A percentile compares a stretch with the other conserved stretches of the same genome.
Evolutionary conservation across 2,329 filamentous ascomycete genomes (phyloP).

Genomic region (Pyrenophora graminea): DNA sequence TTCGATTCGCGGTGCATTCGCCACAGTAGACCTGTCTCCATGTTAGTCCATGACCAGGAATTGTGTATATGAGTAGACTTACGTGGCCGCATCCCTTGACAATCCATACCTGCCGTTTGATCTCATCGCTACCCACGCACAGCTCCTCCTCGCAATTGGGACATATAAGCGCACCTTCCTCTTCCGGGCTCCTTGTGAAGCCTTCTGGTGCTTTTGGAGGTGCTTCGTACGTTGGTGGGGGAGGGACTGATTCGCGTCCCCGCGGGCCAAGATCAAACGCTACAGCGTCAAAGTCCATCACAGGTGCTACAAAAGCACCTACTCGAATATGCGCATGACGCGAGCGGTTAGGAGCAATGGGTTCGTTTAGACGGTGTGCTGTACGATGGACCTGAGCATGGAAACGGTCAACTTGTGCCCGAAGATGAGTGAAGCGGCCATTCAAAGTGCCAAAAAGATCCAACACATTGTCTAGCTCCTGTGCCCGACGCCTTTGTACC

Average conservation of each 20-base stretch:
- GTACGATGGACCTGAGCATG: slow-evolving; percentile 24
- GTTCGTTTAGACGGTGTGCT: slow-evolving; percentile 16
- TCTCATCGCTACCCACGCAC: slow-evolving; percentile 68
- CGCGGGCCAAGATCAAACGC: slow-evolving; percentile 51
- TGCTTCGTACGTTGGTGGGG: slow-evolving; percentile 61
- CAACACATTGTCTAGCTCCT: slow-evolving; percentile 25
- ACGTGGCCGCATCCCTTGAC: slow-evolving; percentile 92
- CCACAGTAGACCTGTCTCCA: slow-evolving; percentile 57
- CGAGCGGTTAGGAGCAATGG: slow-evolving; percentile 21
- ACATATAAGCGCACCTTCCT: slow-evolving; percentile 77
- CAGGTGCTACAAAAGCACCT: slow-evolving; percentile 30
- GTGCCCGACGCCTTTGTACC: slow-evolving; percentile 16
- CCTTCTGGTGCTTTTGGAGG: slow-evolving; percentile 70
- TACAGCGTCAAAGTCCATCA: slow-evolving; percentile 48
- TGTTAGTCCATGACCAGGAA: not conserved
- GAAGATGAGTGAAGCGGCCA: slow-evolving; percentile 26
- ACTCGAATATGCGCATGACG: slow-evolving; percentile 23
- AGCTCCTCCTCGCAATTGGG: slow-evolving; percentile 86
- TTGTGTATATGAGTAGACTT: slow-evolving; percentile 42
- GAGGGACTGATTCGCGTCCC: slow-evolving; percentile 23
- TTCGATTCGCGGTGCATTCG: slow-evolving; percentile 52
- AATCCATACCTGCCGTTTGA: slow-evolving; percentile 89
- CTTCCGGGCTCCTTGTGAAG: slow-evolving; percentile 76
- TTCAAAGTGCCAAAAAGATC: slow-evolving; percentile 25
- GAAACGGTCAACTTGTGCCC: slow-evolving; percentile 27